These are phyloP conservation scores for Ascochyta fabae DNA, from an alignment of 2,329 filamentous ascomycete genomes.

Conservation along the genomic window DNA sequence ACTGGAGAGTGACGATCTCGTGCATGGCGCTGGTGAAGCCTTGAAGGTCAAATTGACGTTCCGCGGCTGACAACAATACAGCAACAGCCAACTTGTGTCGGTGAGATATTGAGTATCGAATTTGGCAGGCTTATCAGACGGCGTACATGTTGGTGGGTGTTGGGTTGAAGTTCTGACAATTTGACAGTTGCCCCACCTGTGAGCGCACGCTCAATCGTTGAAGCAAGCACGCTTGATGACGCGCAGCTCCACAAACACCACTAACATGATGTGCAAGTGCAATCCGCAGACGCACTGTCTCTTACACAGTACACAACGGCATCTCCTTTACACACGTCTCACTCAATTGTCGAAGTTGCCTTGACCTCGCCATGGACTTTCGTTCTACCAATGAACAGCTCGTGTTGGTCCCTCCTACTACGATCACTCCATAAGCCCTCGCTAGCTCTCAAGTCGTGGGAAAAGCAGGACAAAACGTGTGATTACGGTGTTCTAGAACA, in stretches of 20 bases:
- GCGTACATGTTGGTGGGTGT: not conserved
- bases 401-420: not conserved
- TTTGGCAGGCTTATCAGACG: not conserved
- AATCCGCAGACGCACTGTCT: not conserved
- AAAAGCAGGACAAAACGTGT: too few relatives aligned
- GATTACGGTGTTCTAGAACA: too few relatives aligned
- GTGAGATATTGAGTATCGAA: not conserved
- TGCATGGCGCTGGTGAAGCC: constrained; percentile 67
- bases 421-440: not conserved
- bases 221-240: constrained; percentile 9
- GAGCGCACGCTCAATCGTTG: constrained; percentile 3
- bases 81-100: not conserved
- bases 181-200: constrained; percentile 14
- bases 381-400: not conserved
- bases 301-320: not conserved
- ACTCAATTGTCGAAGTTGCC: not conserved
- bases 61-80: not conserved
- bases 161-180: constrained; percentile 11
- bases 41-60: not conserved
- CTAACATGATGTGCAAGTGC: not conserved
- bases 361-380: not conserved
- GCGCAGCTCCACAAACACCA: constrained; percentile 5
- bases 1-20: constrained; percentile 92
- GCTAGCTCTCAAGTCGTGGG: not conserved
- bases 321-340: not conserved